Base-by-base conservation (phyloP, 768 basidiomycete species). In the Tulasnella sp. region DNA sequence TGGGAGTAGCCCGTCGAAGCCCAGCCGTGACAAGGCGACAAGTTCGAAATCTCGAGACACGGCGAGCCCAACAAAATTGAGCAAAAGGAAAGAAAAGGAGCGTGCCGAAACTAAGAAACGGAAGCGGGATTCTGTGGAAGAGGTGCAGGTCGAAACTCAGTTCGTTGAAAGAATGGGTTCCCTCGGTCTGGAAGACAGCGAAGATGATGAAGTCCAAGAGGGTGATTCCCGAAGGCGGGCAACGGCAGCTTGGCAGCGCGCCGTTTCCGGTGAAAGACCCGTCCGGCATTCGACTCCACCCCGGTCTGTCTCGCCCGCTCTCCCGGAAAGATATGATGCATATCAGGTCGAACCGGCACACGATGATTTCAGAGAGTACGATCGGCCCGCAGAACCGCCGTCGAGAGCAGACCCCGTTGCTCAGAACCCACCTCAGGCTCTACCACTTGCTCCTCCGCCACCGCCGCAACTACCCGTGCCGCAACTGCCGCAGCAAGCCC, bases 111-210 rank as follows among this genome's bases (percentile, higher is more conserved):
- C 62, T 31, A 68, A 34, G 31, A 68, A 68, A 18, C 5, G 62
- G 18, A 68, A 68, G 62, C 62, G 62, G 18, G 31, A 68, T 3
- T 68, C 62, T 1, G 62, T 68, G 27, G 62, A 68, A n/a, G 34
- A 68, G 14, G 34, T 68, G 8, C 62, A 31, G 16, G 62, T 68
- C 62, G 62, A 68, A 34, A 34, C 62, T 18, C 62, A 68, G 24
- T 74, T 74, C 44, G 72, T 74, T n/a, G 72, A 39, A 46, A 27
- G 72, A 14, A 74, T 74, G 72, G 44, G 72, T 31, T 74, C 72
- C 21, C 72, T 74, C 36, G 72, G 72, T 18, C 27, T 74, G 72
- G 21, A 74, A 5, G 72, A 74, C 36, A 74, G 39, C 18, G 62
- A n/a, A n/a, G n/a, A 68, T 34, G 62, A 68, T 14, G 62, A 68